These are phyloP conservation scores for Dictyophora rubrovolvata DNA, from an alignment of 768 basidiomycete species.

Conservation along the genomic window DNA sequence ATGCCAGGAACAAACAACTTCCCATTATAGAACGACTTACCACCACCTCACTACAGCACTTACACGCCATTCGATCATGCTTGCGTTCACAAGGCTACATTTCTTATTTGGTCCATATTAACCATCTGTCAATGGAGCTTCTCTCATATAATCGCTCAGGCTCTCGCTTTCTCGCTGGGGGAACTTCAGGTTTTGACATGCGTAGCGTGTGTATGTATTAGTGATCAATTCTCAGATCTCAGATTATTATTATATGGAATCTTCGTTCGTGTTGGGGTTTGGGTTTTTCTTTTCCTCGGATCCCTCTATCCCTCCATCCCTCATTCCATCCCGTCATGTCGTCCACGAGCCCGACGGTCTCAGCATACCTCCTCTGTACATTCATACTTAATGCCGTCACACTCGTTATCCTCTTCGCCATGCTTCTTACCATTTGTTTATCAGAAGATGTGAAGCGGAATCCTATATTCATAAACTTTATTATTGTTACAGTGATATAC, in stretches of 20 bases:
- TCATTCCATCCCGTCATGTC: not conserved
- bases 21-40: not conserved
- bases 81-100: not conserved
- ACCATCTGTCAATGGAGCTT: too few species aligned
- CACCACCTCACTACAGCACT: not conserved
- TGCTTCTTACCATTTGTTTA: constrained; percentile 1
- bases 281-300: not conserved
- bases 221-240: not conserved
- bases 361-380: not conserved
- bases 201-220: not conserved
- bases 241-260: not conserved
- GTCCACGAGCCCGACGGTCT: not conserved
- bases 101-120: not conserved
- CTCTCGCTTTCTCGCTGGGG: too few species aligned
- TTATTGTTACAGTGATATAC: not conserved
- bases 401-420: not conserved
- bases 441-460: not conserved
- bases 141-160: too few species aligned
- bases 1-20: not conserved
- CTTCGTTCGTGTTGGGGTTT: not conserved
- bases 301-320: not conserved
- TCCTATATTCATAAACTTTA: not conserved
- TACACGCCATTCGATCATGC: not conserved
- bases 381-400: not conserved
- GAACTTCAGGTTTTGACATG: too few species aligned